Evolutionary conservation across 345 rosid species (phyloP).

Genomic region (Ceriops zippeliana): DNA sequence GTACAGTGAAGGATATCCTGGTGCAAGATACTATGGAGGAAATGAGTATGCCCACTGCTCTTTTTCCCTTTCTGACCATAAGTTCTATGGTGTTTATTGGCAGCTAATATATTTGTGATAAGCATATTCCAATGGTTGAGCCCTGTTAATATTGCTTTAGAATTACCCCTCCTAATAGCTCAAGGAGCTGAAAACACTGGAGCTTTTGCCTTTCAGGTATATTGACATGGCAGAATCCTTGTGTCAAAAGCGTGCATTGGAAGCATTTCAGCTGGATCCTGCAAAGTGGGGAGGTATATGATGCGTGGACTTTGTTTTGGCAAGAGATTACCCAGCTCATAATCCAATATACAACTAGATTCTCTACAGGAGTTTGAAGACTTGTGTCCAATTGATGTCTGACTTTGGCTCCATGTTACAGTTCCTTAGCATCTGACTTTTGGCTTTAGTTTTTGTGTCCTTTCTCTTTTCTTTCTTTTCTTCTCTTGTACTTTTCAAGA

Average conservation of each 20-base stretch:
- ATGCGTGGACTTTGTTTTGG: neutral
- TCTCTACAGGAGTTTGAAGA: neutral
- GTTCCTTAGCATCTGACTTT: too few relatives aligned
- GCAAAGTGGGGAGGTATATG: slow-evolving; percentile 95
- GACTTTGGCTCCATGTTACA: too few relatives aligned
- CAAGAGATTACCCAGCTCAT: neutral
- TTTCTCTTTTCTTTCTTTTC: neutral
- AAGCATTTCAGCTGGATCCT: slow-evolving; percentile 93
- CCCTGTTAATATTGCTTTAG: neutral
- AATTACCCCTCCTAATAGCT: neutral
- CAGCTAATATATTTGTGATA: neutral
- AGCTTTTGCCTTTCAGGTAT: slow-evolving; percentile 50
- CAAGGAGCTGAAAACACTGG: slow-evolving; percentile 10
- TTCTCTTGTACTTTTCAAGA: neutral
- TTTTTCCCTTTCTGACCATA: slow-evolving; percentile 1
- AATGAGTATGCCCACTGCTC: slow-evolving; percentile 61
- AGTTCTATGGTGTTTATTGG: neutral
- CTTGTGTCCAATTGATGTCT: too few relatives aligned
- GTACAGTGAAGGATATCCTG: slow-evolving; percentile 99
- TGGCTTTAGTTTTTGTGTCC: too few relatives aligned
- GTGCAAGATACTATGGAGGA: slow-evolving; percentile 99
- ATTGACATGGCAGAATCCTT: slow-evolving; percentile 97
- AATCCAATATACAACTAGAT: neutral
- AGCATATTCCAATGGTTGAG: neutral
- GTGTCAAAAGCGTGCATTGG: slow-evolving; percentile 93